Conservation (phyloP, 2,329 filamentous ascomycete species). For the Botrytis squamosa region DNA sequence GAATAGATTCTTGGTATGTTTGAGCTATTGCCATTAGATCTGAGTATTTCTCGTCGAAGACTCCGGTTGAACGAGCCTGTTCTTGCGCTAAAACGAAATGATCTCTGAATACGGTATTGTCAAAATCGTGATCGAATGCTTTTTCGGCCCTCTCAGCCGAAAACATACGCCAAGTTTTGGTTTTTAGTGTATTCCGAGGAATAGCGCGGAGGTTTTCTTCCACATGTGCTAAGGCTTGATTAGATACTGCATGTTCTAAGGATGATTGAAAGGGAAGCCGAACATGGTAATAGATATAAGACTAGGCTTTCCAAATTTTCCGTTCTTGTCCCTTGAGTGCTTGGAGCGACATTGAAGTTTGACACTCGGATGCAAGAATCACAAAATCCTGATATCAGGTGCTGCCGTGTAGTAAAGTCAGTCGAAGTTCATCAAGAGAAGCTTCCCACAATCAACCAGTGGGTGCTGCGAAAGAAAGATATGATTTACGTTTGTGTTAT, state of each 20-base stretch:
- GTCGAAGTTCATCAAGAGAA: background rate
- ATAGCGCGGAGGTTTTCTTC: conserved; percentile 23
- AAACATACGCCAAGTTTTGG: conserved; percentile 24
- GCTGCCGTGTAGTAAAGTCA: conserved; percentile 1
- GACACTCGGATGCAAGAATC: conserved; percentile 24
- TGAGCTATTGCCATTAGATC: conserved; percentile 18
- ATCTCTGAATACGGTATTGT: conserved; percentile 17
- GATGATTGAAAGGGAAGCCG: background rate
- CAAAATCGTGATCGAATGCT: conserved; percentile 16
- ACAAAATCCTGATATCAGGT: conserved; percentile 24
- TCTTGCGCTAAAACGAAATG: conserved; percentile 20
- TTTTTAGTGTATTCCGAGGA: conserved; percentile 16
- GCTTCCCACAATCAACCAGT: background rate
- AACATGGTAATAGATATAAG: conserved; percentile 26
- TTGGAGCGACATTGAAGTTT: conserved; percentile 25
- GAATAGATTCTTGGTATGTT: conserved; percentile 17
- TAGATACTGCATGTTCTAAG: background rate
- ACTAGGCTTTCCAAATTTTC: conserved; percentile 28
- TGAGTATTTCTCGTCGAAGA: conserved; percentile 16
- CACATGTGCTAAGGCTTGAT: conserved; percentile 22
- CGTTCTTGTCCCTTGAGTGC: conserved; percentile 22
- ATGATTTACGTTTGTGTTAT: conserved; percentile 10
- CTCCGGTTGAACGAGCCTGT: conserved; percentile 11
- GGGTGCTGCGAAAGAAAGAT: background rate
- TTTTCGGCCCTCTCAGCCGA: conserved; percentile 12